A percentile compares a stretch with the other conserved stretches of the same genome.
Evolutionary conservation across 306 rosid species (phyloP).

Genomic region (Geum urbanum): DNA sequence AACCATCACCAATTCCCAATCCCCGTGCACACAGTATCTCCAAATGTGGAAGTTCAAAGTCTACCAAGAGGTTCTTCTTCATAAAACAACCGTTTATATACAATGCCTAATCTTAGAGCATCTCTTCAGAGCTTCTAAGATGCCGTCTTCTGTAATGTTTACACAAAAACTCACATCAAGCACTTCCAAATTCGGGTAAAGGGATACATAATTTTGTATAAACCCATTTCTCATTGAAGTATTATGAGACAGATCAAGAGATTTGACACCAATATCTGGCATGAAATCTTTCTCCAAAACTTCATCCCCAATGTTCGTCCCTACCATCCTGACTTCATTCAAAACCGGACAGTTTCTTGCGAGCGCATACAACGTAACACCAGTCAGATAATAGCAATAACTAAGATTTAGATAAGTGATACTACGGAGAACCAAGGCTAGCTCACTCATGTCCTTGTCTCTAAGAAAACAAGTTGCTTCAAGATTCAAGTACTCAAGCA

Average conservation of each 20-base stretch:
- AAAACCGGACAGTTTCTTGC: constrained; percentile 42
- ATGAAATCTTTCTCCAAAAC: constrained; percentile 6
- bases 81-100: constrained; percentile 25
- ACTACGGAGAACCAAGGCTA: constrained; percentile 37
- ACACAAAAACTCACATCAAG: constrained; percentile 42
- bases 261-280: constrained; percentile 34
- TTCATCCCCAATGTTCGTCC: constrained; percentile 22
- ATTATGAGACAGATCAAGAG: constrained; percentile 39
- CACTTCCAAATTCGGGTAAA: constrained; percentile 45
- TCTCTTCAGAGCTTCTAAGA: constrained; percentile 35
- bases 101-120: constrained; percentile 48
- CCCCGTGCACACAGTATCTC: constrained; percentile 40
- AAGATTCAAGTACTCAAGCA: constrained; percentile 50
- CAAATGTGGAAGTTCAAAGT: constrained; percentile 44
- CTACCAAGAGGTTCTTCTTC: constrained; percentile 25
- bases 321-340: constrained; percentile 43
- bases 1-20: constrained; percentile 42
- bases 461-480: constrained; percentile 27
- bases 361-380: constrained; percentile 42
- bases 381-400: constrained; percentile 33
- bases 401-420: constrained; percentile 43
- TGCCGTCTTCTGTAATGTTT: constrained; percentile 37
- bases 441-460: constrained; percentile 34
- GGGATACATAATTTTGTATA: constrained; percentile 27
- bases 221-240: constrained; percentile 17